Evolutionary conservation across 202 grass and related monocot species (phyloP), one percentile per base, ranked within the genome.

Genomic region (Cymbopogon flexuosus): DNA sequence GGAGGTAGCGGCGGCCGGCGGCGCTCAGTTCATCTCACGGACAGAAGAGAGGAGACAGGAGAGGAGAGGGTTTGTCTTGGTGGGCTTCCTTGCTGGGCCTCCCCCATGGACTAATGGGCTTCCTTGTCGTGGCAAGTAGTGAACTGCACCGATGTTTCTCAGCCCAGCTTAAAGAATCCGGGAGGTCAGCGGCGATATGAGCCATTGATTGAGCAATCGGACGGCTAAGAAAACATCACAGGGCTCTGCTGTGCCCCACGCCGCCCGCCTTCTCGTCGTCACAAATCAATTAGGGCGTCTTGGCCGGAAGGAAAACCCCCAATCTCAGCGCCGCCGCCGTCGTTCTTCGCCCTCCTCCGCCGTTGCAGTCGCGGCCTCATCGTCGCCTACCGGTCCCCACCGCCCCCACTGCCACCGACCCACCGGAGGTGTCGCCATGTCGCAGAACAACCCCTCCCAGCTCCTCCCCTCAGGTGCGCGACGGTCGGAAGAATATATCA

Each of bases 401-500:
- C 19, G 52, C 77, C 2, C 39, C 40, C 8, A 24, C 39, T 31
- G 5, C 68, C n/a, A 5, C 6, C 29, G 29, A 5, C 59, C 59
- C 29, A 66, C 4, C 79, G 18, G 52, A 45, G 56, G 63, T 36
- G n/a, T 65, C 57, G 34, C 7, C 42, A 89, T 89, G 83, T 96
- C 93, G 84, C 93, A 92, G 83, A 92, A 87, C 81, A 97, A 97
- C 74, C 94, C 94, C 7, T 97, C 94, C 59, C 94, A 94, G 80
- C 89, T 97, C 24, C 91, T 97, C 52, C 94, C 94, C 70, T 92
- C 94, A 87, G 94, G 94, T 94, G 41, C 58, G 72, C 30, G 12
- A 18, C 27, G 43, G 30, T 62, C 27, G 27, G 27, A 27, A 74
- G 61, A 49, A 16, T 15, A 15, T 11, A 47, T 47, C 16, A 37